A percentile compares a stretch with the other conserved stretches of the same genome.
These are phyloP conservation scores for Yamadazyma membranifaciens DNA, from an alignment of 1,139 yeast species.

Conservation along the genomic window DNA sequence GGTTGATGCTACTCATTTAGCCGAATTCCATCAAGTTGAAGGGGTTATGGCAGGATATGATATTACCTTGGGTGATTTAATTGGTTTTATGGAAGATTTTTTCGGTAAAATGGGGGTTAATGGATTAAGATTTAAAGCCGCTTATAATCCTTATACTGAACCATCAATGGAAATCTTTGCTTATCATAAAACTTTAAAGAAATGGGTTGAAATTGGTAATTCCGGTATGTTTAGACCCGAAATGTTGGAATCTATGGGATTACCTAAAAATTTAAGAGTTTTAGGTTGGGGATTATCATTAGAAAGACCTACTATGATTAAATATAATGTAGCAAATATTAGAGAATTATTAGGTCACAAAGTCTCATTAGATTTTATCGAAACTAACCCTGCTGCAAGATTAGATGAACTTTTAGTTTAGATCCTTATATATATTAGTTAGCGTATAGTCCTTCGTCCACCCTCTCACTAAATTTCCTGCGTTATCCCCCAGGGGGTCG, in stretches of 20 bases:
- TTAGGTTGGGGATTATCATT: slow-evolving; percentile 97
- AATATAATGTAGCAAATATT: slow-evolving; percentile 92
- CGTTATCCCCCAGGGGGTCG: no score
- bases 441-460: not conserved
- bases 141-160: slow-evolving; percentile 98
- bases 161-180: slow-evolving; percentile 98
- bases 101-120: slow-evolving; percentile 97
- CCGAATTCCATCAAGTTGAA: slow-evolving; percentile 99
- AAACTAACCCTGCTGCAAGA: slow-evolving; percentile 96
- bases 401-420: slow-evolving; percentile 59
- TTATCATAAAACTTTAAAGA: slow-evolving; percentile 89
- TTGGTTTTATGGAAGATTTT: slow-evolving; percentile 98
- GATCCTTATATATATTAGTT: not conserved
- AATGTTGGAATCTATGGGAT: slow-evolving; percentile 97
- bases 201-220: slow-evolving; percentile 99
- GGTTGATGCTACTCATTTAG: slow-evolving; percentile 99
- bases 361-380: slow-evolving; percentile 89
- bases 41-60: slow-evolving; percentile 98
- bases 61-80: slow-evolving; percentile 91
- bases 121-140: slow-evolving; percentile 94
- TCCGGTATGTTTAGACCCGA: slow-evolving; percentile 99
- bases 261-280: slow-evolving; percentile 91
- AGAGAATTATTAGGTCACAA: slow-evolving; percentile 95
- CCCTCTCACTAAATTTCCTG: not conserved
- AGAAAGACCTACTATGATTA: slow-evolving; percentile 99